Percentiles rank a stretch among this genome's conserved stretches.
Evolutionary conservation across 176 grass and related monocot species (phyloP).

Genomic region (Cenchrus fungigraminus): DNA sequence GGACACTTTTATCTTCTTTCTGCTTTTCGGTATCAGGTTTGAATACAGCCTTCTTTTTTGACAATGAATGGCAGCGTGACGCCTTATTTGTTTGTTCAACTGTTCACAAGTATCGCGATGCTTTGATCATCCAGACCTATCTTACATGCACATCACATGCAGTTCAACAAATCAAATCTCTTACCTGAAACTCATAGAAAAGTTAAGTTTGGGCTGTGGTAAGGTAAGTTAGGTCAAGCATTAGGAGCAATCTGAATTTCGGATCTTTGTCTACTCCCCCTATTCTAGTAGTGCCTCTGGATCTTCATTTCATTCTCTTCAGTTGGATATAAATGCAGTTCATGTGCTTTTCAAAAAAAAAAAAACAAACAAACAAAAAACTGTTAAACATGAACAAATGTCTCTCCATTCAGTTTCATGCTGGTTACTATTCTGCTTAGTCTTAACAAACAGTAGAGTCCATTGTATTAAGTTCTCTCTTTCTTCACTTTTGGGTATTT

Average conservation of each 20-base stretch:
- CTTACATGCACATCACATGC: background rate
- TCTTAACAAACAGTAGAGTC: no score
- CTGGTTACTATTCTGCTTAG: background rate
- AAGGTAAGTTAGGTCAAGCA: background rate
- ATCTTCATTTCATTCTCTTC: background rate
- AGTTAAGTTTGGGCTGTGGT: background rate
- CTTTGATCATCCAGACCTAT: background rate
- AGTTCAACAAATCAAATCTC: background rate
- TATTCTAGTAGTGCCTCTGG: background rate
- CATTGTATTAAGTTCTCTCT: no score
- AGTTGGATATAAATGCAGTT: background rate
- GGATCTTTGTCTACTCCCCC: background rate
- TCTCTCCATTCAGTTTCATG: background rate
- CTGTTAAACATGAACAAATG: background rate
- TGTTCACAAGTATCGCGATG: background rate
- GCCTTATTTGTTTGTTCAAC: background rate
- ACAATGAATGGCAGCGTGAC: background rate
- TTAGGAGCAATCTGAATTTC: conserved; percentile 1
- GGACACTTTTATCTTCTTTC: background rate
- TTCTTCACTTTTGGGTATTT: no score
- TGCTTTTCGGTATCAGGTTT: background rate
- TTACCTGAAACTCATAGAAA: background rate
- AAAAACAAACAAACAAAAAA: background rate
- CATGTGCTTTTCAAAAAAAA: background rate
- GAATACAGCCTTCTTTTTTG: background rate